A percentile compares a stretch with the other conserved stretches of the same genome.
phyloP scores from a whole-genome alignment of 2,329 filamentous ascomycete genomes.

The Lachnellula willkommii region DNA sequence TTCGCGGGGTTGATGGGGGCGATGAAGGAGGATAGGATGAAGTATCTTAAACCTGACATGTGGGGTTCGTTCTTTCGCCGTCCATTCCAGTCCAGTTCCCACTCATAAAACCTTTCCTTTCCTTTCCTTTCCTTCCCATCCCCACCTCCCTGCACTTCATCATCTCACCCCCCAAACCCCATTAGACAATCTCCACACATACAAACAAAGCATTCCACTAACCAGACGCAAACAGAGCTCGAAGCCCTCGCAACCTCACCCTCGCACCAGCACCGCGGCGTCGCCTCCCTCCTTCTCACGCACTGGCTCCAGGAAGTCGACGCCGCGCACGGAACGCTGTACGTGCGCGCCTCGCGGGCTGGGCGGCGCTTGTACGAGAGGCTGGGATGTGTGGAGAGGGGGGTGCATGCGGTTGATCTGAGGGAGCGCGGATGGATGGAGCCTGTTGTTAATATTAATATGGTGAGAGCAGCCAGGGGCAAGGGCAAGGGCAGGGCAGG shows the following conservation, averaged over 20 bases:
- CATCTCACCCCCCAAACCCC: not conserved
- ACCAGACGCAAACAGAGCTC: not conserved
- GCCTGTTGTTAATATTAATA: constrained; percentile 6
- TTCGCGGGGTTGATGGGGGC: constrained; percentile 2
- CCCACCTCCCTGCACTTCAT: not conserved
- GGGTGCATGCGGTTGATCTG: constrained; percentile 3
- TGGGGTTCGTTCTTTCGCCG: not conserved
- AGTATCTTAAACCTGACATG: constrained; percentile 5
- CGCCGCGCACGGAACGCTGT: constrained; percentile 2
- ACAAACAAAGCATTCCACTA: not conserved
- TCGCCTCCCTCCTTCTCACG: constrained; percentile 4
- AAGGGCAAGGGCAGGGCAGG: not conserved
- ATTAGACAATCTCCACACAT: not conserved
- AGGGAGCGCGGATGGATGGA: constrained; percentile 3
- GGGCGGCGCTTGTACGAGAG: constrained; percentile 5
- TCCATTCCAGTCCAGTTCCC: not conserved
- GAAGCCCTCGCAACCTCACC: constrained; percentile 6
- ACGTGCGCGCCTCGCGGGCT: constrained; percentile 3
- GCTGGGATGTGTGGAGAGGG: constrained; percentile 2
- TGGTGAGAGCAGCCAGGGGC: constrained; percentile 4
- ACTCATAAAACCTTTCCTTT: constrained; percentile 1
- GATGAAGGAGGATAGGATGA: constrained; percentile 8
- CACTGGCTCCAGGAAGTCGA: constrained; percentile 7
- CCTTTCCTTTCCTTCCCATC: not conserved
- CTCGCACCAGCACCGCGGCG: constrained; percentile 1